phyloP scores from a whole-genome alignment of 495 filamentous ascomycete species.

The Neurospora africana region DNA sequence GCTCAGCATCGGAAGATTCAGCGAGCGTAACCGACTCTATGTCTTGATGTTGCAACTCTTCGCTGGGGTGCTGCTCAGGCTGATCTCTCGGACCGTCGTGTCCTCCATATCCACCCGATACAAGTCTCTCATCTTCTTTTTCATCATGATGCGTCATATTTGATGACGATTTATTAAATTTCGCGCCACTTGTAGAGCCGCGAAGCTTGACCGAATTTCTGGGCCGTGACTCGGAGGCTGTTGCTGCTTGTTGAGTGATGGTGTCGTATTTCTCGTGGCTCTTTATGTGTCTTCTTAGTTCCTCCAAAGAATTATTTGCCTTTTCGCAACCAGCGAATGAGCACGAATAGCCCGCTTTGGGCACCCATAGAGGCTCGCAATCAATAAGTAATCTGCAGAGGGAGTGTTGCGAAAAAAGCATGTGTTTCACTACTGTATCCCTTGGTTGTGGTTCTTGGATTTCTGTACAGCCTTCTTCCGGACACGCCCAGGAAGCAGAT shows the following conservation, averaged over 20 bases:
- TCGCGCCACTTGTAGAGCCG: too few species aligned
- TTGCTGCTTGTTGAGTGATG: background rate
- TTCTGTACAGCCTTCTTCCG: background rate
- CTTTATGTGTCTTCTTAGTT: background rate
- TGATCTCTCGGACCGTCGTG: background rate
- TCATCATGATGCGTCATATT: too few species aligned
- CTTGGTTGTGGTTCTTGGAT: background rate
- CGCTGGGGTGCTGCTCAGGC: background rate
- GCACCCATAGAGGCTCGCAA: background rate
- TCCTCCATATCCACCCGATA: too few species aligned
- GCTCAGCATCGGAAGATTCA: background rate
- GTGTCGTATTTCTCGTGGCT: background rate
- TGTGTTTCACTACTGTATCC: background rate
- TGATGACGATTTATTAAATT: too few species aligned
- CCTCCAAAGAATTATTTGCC: background rate
- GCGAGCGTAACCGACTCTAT: background rate
- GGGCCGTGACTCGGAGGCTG: background rate
- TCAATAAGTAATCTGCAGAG: background rate
- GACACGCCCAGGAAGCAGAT: background rate
- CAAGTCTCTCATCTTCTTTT: too few species aligned
- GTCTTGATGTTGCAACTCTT: background rate
- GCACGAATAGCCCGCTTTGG: background rate
- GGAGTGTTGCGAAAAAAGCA: background rate
- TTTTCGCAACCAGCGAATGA: accelerated
- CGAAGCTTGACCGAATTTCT: background rate